Base-by-base conservation (phyloP, 495 filamentous ascomycete species). In the Xylaria castorea region DNA sequence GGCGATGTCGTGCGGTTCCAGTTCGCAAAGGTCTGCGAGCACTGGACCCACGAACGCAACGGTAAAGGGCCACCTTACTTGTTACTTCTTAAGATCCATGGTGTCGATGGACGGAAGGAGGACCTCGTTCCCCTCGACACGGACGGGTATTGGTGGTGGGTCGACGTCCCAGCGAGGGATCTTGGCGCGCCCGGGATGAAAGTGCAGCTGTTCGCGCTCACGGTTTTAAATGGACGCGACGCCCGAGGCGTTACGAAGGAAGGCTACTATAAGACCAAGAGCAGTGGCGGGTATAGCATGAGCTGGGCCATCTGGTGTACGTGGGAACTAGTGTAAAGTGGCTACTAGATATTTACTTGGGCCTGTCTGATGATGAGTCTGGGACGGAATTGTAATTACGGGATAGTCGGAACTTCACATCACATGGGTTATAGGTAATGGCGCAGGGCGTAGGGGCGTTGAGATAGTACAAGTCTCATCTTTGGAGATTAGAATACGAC, bases 101-200 rank as follows among this genome's bases (percentile, higher is more conserved):
- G 91, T 1, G 64, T 87, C 50, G 91, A 93, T 74, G 93, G 92
- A 3, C 80, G 88, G 27, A 88, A 91, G 32, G 91, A 95, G 25
- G 87, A 88, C n/a, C 75, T 93, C 0, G 83, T 92, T 0, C 89
- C 93, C 30, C 48, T 88, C 68, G 87, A 87, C 76, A 90, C 78
- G 76, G 91, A 91, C 81, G 94, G 86, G 72, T 87, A 81, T 38
- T 87, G 90, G 78, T 95, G 90, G 89, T 97, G 92, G 87, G 79
- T 88, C 3, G 94, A 97, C 81, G 85, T 97, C 1, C 80, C 83
- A 5, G 85, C 89, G 22, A 80, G 83, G 48, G 87, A 90, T 70
- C 79, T 97, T 38, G 94, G 94, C 1, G 82, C 82, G 1, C 86
- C 89, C 14, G 94, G 94, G 1, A 89, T 93, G 82, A 89, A 84